Base-by-base conservation (phyloP, 139 green algal genomes). In the Coelastrella sp. region DNA sequence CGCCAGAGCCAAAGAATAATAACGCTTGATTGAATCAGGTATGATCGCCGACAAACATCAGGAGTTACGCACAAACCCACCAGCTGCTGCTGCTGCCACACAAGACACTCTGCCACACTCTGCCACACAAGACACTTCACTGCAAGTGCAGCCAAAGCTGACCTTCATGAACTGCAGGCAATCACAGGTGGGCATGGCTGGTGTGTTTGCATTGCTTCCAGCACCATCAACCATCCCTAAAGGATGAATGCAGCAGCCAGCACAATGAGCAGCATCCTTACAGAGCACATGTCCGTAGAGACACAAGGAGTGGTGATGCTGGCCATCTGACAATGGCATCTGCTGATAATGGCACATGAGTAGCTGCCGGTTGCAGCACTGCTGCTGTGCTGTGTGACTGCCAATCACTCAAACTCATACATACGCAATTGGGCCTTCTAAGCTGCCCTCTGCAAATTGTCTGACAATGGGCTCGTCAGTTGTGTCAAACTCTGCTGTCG, bases 391-490 rank as follows among this genome's bases (percentile, higher is more conserved):
- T 78, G 61, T 60, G 27, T 60, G 7, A 65, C 66, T 24, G 7
- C 49, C 63, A 66, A 11, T 22, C 7, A 78, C 85, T 35, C 76
- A 81, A 90, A 6, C 70, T 90, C 82, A 99, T 15, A 96, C 83
- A 90, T 99, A 99, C 14, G 91, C 89, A 79, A 99, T 99, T n/a
- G 97, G 97, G 0, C 97, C 97, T 19, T 97, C 87, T 25, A 99
- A 92, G 78, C 89, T 96, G 70, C 97, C 98, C 68, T 96, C 95
- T 4, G 95, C 93, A 92, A 99, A 99, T 93, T 99, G 98, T 14
- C 94, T 87, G 17, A 99, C 98, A 35, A 99, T 99, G 0, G 97
- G 96, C 86, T 99, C 96, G 20, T 98, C 91, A 0, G 96, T 98
- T 0, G 94, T 97, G 89, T 99, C 97, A 93, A 99, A 99, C 84